Percentiles rank a stretch among this genome's conserved stretches.
Evolutionary conservation across 768 basidiomycete genomes (phyloP).

Genomic region (Agaricus blazei): DNA sequence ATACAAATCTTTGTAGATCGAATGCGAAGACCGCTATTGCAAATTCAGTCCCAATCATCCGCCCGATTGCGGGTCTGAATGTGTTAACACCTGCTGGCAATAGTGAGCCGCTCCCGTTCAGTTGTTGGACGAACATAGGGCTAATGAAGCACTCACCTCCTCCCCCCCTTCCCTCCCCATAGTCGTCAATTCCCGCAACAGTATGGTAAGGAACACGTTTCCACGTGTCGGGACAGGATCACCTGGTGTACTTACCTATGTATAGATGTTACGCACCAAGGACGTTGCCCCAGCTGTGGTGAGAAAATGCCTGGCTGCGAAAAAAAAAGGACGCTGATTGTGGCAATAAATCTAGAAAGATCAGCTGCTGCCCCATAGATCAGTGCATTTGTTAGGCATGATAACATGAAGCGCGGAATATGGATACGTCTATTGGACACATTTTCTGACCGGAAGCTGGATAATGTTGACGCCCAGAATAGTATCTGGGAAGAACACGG

Average conservation of each 20-base stretch:
- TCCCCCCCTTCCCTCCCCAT: not conserved
- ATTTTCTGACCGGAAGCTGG: too few species aligned
- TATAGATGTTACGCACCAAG: slow-evolving; percentile 6
- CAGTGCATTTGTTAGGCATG: too few species aligned
- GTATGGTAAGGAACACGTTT: slow-evolving; percentile 44
- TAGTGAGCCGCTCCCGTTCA: slow-evolving; percentile 43
- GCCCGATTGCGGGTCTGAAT: slow-evolving; percentile 50
- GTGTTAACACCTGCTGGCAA: slow-evolving; percentile 67
- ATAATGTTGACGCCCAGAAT: too few species aligned
- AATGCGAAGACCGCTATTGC: slow-evolving; percentile 61
- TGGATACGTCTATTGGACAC: too few species aligned
- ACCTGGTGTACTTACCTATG: not conserved
- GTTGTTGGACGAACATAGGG: too few species aligned
- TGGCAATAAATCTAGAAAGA: not conserved
- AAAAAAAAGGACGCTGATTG: not conserved
- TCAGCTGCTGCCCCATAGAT: not conserved
- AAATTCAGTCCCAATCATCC: slow-evolving; percentile 69
- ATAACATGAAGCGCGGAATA: too few species aligned
- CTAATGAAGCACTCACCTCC: too few species aligned
- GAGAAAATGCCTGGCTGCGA: not conserved
- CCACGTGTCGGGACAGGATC: not conserved
- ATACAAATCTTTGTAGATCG: slow-evolving; percentile 36
- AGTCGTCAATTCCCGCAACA: slow-evolving; percentile 54
- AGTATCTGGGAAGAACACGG: too few species aligned
- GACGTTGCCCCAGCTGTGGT: not conserved